phyloP scores from a whole-genome alignment of 305 asterid species.

The Solanum hybrid region DNA sequence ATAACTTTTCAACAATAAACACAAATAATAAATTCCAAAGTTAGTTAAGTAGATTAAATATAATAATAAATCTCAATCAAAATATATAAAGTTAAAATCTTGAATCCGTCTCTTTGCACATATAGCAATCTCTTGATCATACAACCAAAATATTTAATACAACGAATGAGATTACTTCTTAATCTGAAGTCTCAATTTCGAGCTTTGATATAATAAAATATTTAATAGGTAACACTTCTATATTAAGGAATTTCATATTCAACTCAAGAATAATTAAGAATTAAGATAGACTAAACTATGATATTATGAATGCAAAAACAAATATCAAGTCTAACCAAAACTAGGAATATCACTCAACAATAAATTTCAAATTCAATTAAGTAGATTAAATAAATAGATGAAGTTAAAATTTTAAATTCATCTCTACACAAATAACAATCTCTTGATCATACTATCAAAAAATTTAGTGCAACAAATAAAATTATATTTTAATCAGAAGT shows the following conservation, averaged over 20 bases:
- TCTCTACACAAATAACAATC: not conserved
- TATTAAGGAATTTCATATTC: no score
- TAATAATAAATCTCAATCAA: no score
- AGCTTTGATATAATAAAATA: not conserved
- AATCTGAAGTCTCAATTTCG: no score
- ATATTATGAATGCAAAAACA: no score
- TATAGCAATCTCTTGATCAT: not conserved
- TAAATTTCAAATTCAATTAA: not conserved
- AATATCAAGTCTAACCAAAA: not conserved
- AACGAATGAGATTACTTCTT: not conserved
- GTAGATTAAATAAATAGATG: not conserved
- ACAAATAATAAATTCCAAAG: not conserved
- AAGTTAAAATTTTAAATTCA: no score
- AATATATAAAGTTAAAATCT: not conserved
- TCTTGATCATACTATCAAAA: not conserved
- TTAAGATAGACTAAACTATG: no score
- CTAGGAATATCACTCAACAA: not conserved
- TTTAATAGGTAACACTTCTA: no score
- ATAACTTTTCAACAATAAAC: not conserved
- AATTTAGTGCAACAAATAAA: accelerated
- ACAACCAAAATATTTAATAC: not conserved
- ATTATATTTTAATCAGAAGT: no score
- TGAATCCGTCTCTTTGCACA: not conserved
- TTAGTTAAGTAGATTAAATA: no score
- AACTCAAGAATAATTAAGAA: not conserved